phyloP scores from a whole-genome alignment of 163 green algal genomes.

The Scenedesmus sp. region DNA sequence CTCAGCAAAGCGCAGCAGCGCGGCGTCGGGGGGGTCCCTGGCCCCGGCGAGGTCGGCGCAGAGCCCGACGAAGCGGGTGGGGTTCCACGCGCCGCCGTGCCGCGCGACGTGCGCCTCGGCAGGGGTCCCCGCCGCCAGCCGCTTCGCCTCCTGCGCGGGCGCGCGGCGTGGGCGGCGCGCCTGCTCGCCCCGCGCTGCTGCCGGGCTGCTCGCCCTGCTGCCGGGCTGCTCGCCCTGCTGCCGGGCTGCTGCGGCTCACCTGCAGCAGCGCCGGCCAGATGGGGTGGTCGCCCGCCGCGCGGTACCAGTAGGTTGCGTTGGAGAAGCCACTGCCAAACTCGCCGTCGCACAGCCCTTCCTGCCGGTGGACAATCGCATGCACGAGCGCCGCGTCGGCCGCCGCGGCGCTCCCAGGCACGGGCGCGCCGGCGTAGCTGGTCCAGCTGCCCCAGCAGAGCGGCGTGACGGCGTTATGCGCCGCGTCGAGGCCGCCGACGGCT shows the following conservation, averaged over 20 bases:
- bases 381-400: constrained; percentile 54
- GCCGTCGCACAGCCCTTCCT: constrained; percentile 39
- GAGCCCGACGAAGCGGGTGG: constrained; percentile 31
- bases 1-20: constrained; percentile 42
- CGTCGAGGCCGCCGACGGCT: constrained; percentile 17
- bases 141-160: not conserved
- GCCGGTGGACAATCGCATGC: constrained; percentile 36
- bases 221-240: too few relatives aligned
- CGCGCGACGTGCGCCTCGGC: constrained; percentile 1
- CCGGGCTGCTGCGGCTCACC: too few relatives aligned
- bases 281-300: constrained; percentile 33
- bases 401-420: constrained; percentile 42
- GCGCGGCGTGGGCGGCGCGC: too few relatives aligned
- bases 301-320: constrained; percentile 60
- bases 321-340: constrained; percentile 57
- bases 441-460: constrained; percentile 33
- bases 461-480: constrained; percentile 23
- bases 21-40: constrained; percentile 20
- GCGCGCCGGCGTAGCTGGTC: not conserved
- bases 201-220: too few relatives aligned
- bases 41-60: constrained; percentile 34
- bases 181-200: too few relatives aligned
- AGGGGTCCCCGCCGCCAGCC: not conserved
- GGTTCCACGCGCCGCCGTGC: constrained; percentile 17
- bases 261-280: constrained; percentile 6